These are phyloP conservation scores for Pythium aphanidermatum DNA, from an alignment of 352 stramenopile genomes.

Conservation along the genomic window DNA sequence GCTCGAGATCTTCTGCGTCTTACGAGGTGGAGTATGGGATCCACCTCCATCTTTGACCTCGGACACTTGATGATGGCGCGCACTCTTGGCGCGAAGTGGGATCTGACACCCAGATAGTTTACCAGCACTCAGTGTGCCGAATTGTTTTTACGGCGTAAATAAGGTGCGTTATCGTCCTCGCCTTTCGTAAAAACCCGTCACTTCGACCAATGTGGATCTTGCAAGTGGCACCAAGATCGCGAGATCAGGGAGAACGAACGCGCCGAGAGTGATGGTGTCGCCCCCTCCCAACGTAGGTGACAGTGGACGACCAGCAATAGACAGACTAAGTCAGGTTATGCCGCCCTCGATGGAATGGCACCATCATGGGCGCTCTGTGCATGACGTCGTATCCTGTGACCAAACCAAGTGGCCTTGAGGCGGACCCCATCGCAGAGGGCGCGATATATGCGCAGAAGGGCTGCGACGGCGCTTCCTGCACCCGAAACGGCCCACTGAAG, in stretches of 20 bases:
- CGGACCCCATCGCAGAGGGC: no score
- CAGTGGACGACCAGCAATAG: neutral
- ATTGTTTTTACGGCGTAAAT: constrained; percentile 17
- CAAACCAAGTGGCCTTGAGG: no score
- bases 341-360: no score
- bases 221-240: constrained; percentile 10
- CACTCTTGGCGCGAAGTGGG: constrained; percentile 5
- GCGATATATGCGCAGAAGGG: no score
- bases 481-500: no score
- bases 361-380: no score
- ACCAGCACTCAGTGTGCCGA: neutral
- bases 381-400: no score
- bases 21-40: constrained; percentile 6
- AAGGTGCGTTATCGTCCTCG: neutral
- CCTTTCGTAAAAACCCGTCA: constrained; percentile 16
- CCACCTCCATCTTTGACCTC: neutral
- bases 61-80: constrained; percentile 2
- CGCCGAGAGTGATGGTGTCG: constrained; percentile 18
- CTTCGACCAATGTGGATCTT: constrained; percentile 6
- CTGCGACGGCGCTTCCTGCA: no score
- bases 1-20: neutral
- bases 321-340: no score
- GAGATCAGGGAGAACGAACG: constrained; percentile 16
- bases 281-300: neutral
- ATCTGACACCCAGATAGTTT: constrained; percentile 6